Conservation (phyloP, 495 filamentous ascomycete genomes). For the Trichoderma erinaceum region DNA sequence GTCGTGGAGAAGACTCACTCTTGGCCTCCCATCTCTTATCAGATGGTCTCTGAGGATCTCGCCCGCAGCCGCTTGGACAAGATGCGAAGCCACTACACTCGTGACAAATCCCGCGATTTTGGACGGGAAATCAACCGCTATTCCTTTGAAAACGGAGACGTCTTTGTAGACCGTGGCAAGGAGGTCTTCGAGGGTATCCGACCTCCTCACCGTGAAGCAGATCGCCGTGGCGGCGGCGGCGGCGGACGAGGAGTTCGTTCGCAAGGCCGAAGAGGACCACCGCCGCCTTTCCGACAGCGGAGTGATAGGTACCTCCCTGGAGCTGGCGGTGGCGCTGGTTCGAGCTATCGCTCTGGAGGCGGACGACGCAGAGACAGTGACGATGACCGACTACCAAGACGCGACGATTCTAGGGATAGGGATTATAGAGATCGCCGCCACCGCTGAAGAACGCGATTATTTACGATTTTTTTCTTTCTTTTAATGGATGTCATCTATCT, state of each 20-base stretch:
- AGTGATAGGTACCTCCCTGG: constrained; percentile 14
- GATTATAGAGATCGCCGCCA: background rate
- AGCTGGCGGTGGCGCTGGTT: constrained; percentile 21
- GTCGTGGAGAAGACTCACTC: constrained; percentile 24
- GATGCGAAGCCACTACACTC: constrained; percentile 51
- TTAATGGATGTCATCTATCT: too few species aligned
- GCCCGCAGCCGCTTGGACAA: constrained; percentile 60
- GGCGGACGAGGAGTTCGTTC: constrained; percentile 16
- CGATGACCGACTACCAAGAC: background rate
- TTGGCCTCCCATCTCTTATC: constrained; percentile 35
- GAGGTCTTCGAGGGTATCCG: constrained; percentile 58
- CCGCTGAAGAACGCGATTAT: background rate
- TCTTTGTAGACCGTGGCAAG: constrained; percentile 67
- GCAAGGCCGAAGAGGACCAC: constrained; percentile 15
- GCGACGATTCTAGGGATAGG: background rate
- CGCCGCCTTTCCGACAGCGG: constrained; percentile 8
- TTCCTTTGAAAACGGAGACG: constrained; percentile 67
- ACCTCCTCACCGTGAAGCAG: constrained; percentile 41
- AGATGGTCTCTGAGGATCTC: constrained; percentile 45
- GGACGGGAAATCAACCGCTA: constrained; percentile 66
- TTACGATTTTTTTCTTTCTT: too few species aligned
- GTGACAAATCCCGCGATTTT: constrained; percentile 37
- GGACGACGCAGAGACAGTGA: background rate
- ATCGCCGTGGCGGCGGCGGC: constrained; percentile 19
- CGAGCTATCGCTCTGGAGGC: constrained; percentile 13